A percentile compares a stretch with the other conserved stretches of the same genome.
Evolutionary conservation across 2,329 filamentous ascomycete genomes (phyloP).

Genomic region (Canariomyces notabilis): DNA sequence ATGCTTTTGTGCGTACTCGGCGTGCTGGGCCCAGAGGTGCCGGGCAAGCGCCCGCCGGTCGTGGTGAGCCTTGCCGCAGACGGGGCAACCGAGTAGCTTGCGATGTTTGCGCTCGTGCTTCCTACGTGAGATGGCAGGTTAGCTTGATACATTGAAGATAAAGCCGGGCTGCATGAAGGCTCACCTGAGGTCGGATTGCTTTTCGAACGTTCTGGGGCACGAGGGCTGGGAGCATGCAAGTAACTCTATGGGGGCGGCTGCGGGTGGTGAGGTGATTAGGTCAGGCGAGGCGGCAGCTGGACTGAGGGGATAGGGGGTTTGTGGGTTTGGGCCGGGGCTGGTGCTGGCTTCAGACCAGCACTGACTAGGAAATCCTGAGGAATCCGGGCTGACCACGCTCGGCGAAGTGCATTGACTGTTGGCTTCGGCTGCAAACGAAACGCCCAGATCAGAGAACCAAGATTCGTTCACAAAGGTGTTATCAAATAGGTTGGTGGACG

Average conservation of each 20-base stretch:
- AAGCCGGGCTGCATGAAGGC: not conserved
- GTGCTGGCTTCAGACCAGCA: not conserved
- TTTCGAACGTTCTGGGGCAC: conserved; percentile 11
- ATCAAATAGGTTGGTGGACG: not conserved
- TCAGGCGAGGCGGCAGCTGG: not conserved
- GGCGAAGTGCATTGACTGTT: not conserved
- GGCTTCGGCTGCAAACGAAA: not conserved
- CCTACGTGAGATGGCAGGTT: not conserved
- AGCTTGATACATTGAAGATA: not conserved
- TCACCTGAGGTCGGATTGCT: conserved; percentile 7
- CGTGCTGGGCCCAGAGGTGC: conserved; percentile 22
- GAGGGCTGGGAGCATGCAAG: conserved; percentile 9
- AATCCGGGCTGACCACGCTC: not conserved
- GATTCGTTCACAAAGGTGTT: not conserved
- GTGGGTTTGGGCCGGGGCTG: not conserved
- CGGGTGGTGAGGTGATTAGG: conserved; percentile 1
- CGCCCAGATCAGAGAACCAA: not conserved
- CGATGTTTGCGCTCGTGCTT: conserved; percentile 22
- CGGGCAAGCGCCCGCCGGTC: conserved; percentile 22
- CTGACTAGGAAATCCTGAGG: not conserved
- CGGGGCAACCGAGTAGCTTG: conserved; percentile 17
- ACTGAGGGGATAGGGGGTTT: not conserved
- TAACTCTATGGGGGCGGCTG: not conserved
- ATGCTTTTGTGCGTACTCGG: conserved; percentile 12
- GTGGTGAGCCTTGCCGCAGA: conserved; percentile 18